Conservation (phyloP, 2,329 filamentous ascomycete species). For the Myriosclerotinia scirpicola region DNA sequence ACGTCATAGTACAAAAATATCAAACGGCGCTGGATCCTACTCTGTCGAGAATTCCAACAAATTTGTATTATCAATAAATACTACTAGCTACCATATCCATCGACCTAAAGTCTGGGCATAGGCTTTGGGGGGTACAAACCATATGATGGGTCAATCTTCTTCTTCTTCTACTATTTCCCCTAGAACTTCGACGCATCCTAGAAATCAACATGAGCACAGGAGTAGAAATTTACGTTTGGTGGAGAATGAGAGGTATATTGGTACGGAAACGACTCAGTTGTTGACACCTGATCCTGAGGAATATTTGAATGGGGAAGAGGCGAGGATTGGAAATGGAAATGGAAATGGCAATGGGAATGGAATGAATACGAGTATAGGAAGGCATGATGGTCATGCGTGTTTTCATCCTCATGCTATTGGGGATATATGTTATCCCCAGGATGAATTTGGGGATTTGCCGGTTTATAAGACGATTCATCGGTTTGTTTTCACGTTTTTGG, state of each 20-base stretch:
- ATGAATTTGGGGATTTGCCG: constrained; percentile 51
- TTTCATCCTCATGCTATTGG: constrained; percentile 34
- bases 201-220: no score
- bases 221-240: no score
- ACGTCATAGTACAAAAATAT: not conserved
- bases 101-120: constrained; percentile 8
- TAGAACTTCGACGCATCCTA: not conserved
- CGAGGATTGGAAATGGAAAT: not conserved
- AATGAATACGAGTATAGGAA: not conserved
- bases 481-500: constrained; percentile 33
- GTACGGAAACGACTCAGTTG: constrained; percentile 23
- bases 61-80: constrained; percentile 22
- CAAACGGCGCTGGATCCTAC: constrained; percentile 21
- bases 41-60: not conserved
- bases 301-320: constrained; percentile 22
- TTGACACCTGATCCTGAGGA: constrained; percentile 31
- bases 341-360: not conserved
- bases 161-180: constrained; percentile 2
- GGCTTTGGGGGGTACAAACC: not conserved
- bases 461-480: constrained; percentile 79
- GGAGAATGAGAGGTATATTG: constrained; percentile 11
- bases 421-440: constrained; percentile 33
- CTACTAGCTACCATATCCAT: not conserved
- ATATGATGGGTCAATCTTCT: constrained; percentile 21
- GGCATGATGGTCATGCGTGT: constrained; percentile 31